phyloP scores from a whole-genome alignment of 2,329 filamentous ascomycete species.

The Exophiala viscosa region DNA sequence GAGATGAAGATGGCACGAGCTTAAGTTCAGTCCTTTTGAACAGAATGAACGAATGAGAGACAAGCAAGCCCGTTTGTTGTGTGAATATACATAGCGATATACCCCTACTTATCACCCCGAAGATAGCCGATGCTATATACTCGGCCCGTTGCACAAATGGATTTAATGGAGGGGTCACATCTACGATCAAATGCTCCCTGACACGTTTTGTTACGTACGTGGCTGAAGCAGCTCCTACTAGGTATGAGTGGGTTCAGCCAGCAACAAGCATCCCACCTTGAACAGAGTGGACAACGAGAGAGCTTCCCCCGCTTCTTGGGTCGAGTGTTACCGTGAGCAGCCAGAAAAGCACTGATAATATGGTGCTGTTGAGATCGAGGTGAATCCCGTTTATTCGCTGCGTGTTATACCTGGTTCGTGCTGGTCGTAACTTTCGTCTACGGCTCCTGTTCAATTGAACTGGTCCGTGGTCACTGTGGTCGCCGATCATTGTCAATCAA shows the following conservation, averaged over 20 bases:
- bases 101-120: too few relatives aligned
- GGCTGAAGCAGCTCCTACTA: conserved; percentile 13
- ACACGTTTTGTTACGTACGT: conserved; percentile 17
- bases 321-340: not conserved
- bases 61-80: not conserved
- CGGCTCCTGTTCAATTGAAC: not conserved
- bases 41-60: not conserved
- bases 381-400: not conserved
- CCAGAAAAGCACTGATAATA: not conserved
- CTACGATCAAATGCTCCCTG: not conserved
- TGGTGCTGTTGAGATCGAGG: not conserved
- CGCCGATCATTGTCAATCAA: conserved; percentile 3
- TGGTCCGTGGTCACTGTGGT: not conserved
- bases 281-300: not conserved
- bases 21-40: conserved; percentile 29
- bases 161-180: not conserved
- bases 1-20: conserved; percentile 44
- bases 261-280: not conserved
- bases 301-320: not conserved
- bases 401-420: not conserved
- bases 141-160: too few relatives aligned
- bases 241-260: conserved; percentile 1
- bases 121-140: too few relatives aligned
- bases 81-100: too few relatives aligned
- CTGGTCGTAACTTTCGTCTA: not conserved